Base-by-base conservation (phyloP, 805 yeast species). In the Candida awuae region DNA sequence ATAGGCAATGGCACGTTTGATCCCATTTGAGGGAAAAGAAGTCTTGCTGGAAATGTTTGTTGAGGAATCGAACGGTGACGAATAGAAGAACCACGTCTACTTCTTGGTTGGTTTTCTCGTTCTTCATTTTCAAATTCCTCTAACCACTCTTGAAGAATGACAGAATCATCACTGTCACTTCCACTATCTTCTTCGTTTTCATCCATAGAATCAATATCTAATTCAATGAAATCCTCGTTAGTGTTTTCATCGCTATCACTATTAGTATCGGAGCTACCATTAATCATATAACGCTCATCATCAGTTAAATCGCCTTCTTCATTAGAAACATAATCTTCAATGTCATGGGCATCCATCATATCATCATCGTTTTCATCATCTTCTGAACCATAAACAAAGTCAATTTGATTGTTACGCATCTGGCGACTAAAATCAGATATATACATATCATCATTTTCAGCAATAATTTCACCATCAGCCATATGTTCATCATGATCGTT, bases 91-190 rank as follows among this genome's bases (percentile, higher is more conserved):
- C 19, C 23, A 26, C 45, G 33, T 29, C 47, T 35, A n/a, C 41
- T 30, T 37, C 42, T 37, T 13, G 20, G 39, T 27, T 47, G 42
- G 42, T 52, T 44, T 29, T 39, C 47, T n/a, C 48, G 42, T 30
- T 51, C 54, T 17, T 49, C 46, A 34, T 37, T 41, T 31, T 54
- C 61, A 32, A 55, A 54, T 26, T 58, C 61, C 4, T 52, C 53
- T 9, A 58, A 38, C 63, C 63, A 58, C 20, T 58, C 58, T 23
- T 58, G 56, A 15, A 58, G 42, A 32, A 58, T 56, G 0, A 48
- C 55, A 37, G 59, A 54, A 29, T 56, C 62, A 26, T 56, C 57
- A 32, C 39, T 35, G 30, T 53, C 59, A 12, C 52, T 48, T 10
- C 34, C 42, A 32, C 42, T 38, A 6, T 35, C 46, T 20, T 34